Conservation (phyloP, 2,329 filamentous ascomycete species). For the Talaromyces marneffei region DNA sequence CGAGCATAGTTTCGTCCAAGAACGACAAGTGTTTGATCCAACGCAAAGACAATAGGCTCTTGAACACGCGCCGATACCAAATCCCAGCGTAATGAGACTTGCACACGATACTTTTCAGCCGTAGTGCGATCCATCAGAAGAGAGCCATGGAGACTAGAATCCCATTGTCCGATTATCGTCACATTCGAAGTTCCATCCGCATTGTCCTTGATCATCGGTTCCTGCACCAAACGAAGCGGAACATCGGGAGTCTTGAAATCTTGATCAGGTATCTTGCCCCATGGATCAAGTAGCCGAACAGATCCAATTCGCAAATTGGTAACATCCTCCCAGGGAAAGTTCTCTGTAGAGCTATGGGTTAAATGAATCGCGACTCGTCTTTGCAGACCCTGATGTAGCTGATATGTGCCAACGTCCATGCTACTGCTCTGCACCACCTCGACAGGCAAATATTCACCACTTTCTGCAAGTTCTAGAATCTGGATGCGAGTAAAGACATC, state of each 20-base stretch:
- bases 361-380: constrained; percentile 79
- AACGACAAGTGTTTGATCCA: constrained; percentile 77
- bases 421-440: constrained; percentile 84
- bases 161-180: constrained; percentile 88
- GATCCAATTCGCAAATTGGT: constrained; percentile 70
- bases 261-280: constrained; percentile 77
- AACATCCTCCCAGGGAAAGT: constrained; percentile 82
- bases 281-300: constrained; percentile 75
- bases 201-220: constrained; percentile 75
- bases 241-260: constrained; percentile 68
- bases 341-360: constrained; percentile 85
- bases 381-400: constrained; percentile 91
- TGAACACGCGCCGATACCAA: constrained; percentile 75
- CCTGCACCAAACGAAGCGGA: constrained; percentile 66
- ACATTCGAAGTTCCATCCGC: constrained; percentile 85
- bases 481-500: constrained; percentile 85
- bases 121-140: constrained; percentile 90
- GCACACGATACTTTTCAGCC: constrained; percentile 85
- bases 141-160: constrained; percentile 86
- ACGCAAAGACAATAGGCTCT: constrained; percentile 80
- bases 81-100: constrained; percentile 82
- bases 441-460: constrained; percentile 83
- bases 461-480: constrained; percentile 84
- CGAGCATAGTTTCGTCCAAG: constrained; percentile 77
- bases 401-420: constrained; percentile 82